Conservation (phyloP, 2,329 filamentous ascomycete genomes). For the Lomentospora prolificans region DNA sequence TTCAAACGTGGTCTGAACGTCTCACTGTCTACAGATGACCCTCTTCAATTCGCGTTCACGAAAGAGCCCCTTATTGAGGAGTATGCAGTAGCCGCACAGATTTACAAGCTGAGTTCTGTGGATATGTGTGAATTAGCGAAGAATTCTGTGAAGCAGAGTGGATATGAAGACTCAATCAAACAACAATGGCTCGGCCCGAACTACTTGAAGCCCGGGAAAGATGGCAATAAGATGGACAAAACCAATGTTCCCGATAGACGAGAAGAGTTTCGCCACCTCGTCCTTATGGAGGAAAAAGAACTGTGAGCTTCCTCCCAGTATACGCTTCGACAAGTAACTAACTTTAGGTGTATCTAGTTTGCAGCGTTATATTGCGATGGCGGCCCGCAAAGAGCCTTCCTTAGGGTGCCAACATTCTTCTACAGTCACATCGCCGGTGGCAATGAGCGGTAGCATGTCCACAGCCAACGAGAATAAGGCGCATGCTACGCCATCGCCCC, state of each 20-base stretch:
- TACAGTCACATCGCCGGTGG: background rate
- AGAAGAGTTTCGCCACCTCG: constrained; percentile 82
- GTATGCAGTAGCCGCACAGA: constrained; percentile 94
- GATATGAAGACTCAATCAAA: constrained; percentile 83
- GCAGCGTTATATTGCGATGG: background rate
- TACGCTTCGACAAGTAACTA: too few relatives aligned
- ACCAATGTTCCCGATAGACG: constrained; percentile 93
- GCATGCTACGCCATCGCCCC: constrained; percentile 5
- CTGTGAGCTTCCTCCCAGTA: constrained; percentile 50
- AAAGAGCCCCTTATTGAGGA: constrained; percentile 98
- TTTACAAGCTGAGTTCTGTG: constrained; percentile 92
- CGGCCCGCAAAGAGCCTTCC: background rate
- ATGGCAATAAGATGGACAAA: constrained; percentile 87
- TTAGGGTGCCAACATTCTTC: too few relatives aligned
- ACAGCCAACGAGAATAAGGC: background rate
- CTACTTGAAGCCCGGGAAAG: constrained; percentile 67
- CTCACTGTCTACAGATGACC: constrained; percentile 91
- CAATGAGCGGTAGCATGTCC: background rate
- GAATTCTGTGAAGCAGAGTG: constrained; percentile 89
- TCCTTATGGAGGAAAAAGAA: constrained; percentile 68
- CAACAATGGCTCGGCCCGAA: constrained; percentile 80
- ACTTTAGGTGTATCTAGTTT: too few relatives aligned
- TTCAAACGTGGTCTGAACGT: constrained; percentile 93
- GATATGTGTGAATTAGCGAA: constrained; percentile 99
- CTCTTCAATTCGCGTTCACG: constrained; percentile 94